A percentile compares a stretch with the other conserved stretches of the same genome.
phyloP scores from a whole-genome alignment of 2,329 filamentous ascomycete species.

The Hirsutella thompsonii region DNA sequence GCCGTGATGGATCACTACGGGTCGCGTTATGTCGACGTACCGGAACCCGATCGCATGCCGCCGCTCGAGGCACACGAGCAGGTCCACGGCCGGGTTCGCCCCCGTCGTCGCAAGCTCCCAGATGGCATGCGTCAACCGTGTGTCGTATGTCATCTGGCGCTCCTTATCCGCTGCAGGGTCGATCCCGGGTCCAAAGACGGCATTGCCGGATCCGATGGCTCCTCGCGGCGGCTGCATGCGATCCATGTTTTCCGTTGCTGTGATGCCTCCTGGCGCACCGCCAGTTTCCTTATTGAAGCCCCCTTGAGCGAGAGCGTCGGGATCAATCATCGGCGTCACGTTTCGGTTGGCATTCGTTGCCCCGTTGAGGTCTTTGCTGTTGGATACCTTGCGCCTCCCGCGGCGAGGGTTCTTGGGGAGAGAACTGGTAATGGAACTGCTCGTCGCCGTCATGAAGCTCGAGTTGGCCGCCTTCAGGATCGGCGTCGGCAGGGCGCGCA shows the following conservation, averaged over 20 bases:
- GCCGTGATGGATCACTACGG: constrained; percentile 90
- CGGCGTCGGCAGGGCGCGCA: constrained; percentile 79
- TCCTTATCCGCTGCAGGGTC: constrained; percentile 52
- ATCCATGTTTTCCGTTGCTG: constrained; percentile 35
- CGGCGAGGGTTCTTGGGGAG: constrained; percentile 54
- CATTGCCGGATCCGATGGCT: constrained; percentile 16
- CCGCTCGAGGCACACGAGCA: constrained; percentile 85
- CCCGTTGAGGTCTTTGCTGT: constrained; percentile 18
- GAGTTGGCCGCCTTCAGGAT: constrained; percentile 91
- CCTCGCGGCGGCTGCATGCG: constrained; percentile 22
- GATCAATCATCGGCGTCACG: constrained; percentile 27
- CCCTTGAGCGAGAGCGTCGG: constrained; percentile 30
- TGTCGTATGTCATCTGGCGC: constrained; percentile 66
- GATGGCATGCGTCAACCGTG: constrained; percentile 77
- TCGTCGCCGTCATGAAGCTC: constrained; percentile 86
- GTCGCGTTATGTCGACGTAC: constrained; percentile 87
- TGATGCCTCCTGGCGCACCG: constrained; percentile 9
- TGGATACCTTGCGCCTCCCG: constrained; percentile 43
- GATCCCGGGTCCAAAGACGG: constrained; percentile 26
- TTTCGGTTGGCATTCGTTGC: constrained; percentile 19
- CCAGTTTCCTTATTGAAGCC: constrained; percentile 14
- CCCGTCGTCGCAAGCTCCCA: constrained; percentile 87
- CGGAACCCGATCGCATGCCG: constrained; percentile 87
- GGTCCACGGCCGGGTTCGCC: constrained; percentile 85
- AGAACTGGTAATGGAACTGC: constrained; percentile 69